phyloP scores from a whole-genome alignment of 2,329 filamentous ascomycete genomes.

The Penicillium sclerotiorum region DNA sequence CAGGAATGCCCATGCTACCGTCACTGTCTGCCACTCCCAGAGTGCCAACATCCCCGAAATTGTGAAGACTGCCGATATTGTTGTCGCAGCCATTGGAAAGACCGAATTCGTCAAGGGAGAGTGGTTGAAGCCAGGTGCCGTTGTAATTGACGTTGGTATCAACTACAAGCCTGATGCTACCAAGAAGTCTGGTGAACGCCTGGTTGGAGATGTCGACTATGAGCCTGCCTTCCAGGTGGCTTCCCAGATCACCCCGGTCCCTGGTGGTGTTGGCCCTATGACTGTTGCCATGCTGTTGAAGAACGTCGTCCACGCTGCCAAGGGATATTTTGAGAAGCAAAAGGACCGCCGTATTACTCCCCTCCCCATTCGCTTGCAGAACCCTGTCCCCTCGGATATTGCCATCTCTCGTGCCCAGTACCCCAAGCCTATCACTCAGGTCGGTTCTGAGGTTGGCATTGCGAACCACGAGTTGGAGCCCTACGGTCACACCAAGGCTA shows the following conservation, averaged over 20 bases:
- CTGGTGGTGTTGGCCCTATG: constrained; percentile 97
- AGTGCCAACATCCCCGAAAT: constrained; percentile 73
- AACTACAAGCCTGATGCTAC: constrained; percentile 89
- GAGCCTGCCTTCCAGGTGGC: constrained; percentile 82
- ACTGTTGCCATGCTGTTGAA: constrained; percentile 97
- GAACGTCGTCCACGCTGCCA: constrained; percentile 88
- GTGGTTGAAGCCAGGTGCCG: constrained; percentile 91
- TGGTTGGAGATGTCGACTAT: constrained; percentile 95
- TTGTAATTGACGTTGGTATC: constrained; percentile 96
- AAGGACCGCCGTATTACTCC: constrained; percentile 78
- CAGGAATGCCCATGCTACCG: constrained; percentile 93
- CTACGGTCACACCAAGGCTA: constrained; percentile 93
- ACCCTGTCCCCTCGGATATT: constrained; percentile 93
- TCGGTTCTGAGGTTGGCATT: constrained; percentile 88
- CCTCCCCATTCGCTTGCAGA: constrained; percentile 76
- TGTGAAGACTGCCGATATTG: constrained; percentile 81
- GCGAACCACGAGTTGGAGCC: constrained; percentile 87
- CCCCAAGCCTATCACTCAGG: constrained; percentile 84
- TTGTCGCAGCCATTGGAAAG: constrained; percentile 89
- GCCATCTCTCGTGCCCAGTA: constrained; percentile 84
- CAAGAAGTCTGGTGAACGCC: constrained; percentile 87
- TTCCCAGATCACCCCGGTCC: constrained; percentile 92
- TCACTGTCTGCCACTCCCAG: constrained; percentile 93
- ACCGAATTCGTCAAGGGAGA: constrained; percentile 88
- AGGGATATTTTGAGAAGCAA: constrained; percentile 77